Percentiles rank a stretch among this genome's conserved stretches.
Conservation (phyloP, 73 alveolate genomes). For the Paramecium tetraurelia region DNA sequence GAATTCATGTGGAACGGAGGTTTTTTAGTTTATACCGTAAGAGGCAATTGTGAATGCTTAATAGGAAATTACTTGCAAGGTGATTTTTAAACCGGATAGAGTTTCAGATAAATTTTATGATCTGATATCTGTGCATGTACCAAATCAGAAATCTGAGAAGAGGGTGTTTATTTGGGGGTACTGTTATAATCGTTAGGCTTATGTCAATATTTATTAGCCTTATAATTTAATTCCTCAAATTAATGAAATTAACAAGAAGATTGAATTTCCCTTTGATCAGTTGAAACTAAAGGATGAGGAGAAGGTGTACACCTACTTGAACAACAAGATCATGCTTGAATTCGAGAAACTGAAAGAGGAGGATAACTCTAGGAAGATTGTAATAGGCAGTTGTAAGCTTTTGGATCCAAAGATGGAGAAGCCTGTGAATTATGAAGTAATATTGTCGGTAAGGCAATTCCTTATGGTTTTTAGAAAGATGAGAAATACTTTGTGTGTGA, state of each 20-base stretch:
- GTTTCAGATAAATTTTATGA: constrained; percentile 87
- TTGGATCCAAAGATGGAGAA: constrained; percentile 87
- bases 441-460: constrained; percentile 69
- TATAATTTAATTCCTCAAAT: constrained; percentile 74
- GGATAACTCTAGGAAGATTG: constrained; percentile 70
- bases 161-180: constrained; percentile 85
- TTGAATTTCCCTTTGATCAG: constrained; percentile 71
- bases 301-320: constrained; percentile 55
- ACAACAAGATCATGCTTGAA: constrained; percentile 74
- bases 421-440: constrained; percentile 89
- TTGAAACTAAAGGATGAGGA: constrained; percentile 64
- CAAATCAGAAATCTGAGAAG: constrained; percentile 90
- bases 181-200: constrained; percentile 89
- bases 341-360: constrained; percentile 72
- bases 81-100: constrained; percentile 89
- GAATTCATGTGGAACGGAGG: constrained; percentile 79
- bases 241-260: constrained; percentile 63
- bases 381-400: constrained; percentile 90
- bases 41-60: constrained; percentile 88
- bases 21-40: constrained; percentile 88
- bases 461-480: constrained; percentile 63
- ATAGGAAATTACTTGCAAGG: constrained; percentile 76
- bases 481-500: constrained; percentile 94
- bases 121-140: constrained; percentile 86
- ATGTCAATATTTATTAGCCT: constrained; percentile 84